Conservation (phyloP, 345 rosid species). For the Viola odorata region DNA sequence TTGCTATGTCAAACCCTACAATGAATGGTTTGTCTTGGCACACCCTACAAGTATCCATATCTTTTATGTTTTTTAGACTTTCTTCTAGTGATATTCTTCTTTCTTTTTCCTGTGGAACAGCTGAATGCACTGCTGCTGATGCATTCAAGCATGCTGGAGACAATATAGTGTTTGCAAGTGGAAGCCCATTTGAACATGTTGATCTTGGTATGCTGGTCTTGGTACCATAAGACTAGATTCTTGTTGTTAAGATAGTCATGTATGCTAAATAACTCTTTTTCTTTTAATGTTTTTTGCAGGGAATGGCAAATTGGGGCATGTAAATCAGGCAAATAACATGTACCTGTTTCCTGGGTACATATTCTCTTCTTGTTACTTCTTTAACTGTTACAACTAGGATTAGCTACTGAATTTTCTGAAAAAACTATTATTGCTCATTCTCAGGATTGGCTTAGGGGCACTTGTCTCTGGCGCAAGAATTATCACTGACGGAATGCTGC, state of each 20-base stretch:
- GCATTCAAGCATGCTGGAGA: slow-evolving; percentile 93
- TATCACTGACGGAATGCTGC: slow-evolving; percentile 84
- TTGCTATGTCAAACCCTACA: slow-evolving; percentile 99
- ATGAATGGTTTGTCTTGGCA: slow-evolving; percentile 59
- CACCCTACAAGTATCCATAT: background rate
- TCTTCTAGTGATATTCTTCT: slow-evolving; percentile 18
- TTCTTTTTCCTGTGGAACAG: slow-evolving; percentile 37
- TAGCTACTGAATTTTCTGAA: slow-evolving; percentile 3
- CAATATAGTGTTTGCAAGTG: slow-evolving; percentile 87
- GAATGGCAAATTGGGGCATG: slow-evolving; percentile 82
- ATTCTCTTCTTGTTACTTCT: slow-evolving; percentile 13
- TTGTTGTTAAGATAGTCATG: background rate
- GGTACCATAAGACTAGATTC: background rate
- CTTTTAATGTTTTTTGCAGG: slow-evolving; percentile 39
- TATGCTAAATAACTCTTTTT: background rate
- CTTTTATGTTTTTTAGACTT: background rate
- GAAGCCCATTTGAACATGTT: slow-evolving; percentile 92
- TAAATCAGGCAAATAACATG: slow-evolving; percentile 98
- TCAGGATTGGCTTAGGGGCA: slow-evolving; percentile 90
- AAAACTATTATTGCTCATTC: slow-evolving; percentile 1
- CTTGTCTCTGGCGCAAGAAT: slow-evolving; percentile 75
- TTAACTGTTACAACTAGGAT: background rate
- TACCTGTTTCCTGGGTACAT: slow-evolving; percentile 96
- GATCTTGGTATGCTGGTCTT: slow-evolving; percentile 54
- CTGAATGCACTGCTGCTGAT: slow-evolving; percentile 93